phyloP scores from a whole-genome alignment of 164 flowering plant genomes.

The Sextonia rubra region DNA sequence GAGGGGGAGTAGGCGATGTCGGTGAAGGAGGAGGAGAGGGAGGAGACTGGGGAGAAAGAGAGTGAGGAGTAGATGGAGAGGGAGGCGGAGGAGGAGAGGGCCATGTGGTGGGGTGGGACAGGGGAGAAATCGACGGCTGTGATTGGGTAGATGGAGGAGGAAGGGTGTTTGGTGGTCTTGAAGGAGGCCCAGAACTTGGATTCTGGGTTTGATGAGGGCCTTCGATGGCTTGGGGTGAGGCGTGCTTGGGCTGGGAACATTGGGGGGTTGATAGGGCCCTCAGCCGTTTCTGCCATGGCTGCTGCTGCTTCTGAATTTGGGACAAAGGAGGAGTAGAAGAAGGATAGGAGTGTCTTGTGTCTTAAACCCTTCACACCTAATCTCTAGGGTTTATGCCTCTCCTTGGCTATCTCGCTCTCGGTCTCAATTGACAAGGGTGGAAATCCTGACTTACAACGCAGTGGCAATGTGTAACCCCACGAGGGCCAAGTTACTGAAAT shows the following conservation, averaged over 20 bases:
- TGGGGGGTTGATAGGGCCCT: background rate
- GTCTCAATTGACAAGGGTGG: too few relatives aligned
- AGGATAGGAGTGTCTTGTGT: too few relatives aligned
- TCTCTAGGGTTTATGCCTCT: too few relatives aligned
- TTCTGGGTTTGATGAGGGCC: conserved; percentile 50
- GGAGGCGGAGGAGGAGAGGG: conserved; percentile 65
- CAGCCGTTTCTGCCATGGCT: background rate
- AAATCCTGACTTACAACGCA: too few relatives aligned
- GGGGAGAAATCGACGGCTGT: conserved; percentile 72
- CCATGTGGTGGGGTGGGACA: conserved; percentile 46
- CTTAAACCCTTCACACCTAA: too few relatives aligned
- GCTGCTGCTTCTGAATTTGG: background rate
- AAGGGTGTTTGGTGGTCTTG: conserved; percentile 44
- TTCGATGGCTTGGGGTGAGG: conserved; percentile 42
- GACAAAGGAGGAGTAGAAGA: background rate
- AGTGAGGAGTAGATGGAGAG: conserved; percentile 50
- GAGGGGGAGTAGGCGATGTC: conserved; percentile 60
- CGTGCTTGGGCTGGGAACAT: conserved; percentile 51
- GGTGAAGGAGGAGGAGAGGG: conserved; percentile 38
- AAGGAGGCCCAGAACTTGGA: conserved; percentile 81
- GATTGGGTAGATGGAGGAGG: conserved; percentile 47
- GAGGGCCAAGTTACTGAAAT: too few relatives aligned
- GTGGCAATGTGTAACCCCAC: too few relatives aligned
- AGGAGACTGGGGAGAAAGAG: conserved; percentile 33
- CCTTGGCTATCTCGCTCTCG: too few relatives aligned